phyloP scores from a whole-genome alignment of 2,329 filamentous ascomycete genomes.

The Fusarium fujikuroi region DNA sequence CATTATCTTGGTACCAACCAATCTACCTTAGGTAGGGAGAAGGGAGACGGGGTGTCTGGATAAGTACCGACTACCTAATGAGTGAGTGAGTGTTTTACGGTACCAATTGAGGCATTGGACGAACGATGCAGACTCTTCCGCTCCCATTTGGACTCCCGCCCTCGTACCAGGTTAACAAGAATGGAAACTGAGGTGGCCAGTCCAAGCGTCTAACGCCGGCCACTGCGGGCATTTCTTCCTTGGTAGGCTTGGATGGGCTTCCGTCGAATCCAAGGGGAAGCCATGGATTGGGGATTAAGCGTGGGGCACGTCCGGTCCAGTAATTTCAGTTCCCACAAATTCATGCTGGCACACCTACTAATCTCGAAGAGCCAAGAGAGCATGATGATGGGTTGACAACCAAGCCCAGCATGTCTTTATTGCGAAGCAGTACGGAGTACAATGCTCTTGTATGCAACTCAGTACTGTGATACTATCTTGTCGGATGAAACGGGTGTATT shows the following conservation, averaged over 20 bases:
- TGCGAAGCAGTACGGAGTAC: background rate
- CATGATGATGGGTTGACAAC: slow-evolving; percentile 15
- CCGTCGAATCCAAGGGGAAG: slow-evolving; percentile 20
- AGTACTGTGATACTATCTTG: background rate
- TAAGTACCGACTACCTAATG: background rate
- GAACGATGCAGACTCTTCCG: background rate
- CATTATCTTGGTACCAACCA: slow-evolving; percentile 13
- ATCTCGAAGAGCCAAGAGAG: slow-evolving; percentile 15
- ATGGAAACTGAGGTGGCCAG: background rate
- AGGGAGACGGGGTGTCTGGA: slow-evolving; percentile 2
- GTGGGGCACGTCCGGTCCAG: slow-evolving; percentile 41
- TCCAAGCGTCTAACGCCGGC: slow-evolving; percentile 19
- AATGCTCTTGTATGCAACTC: slow-evolving; percentile 2
- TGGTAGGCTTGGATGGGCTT: slow-evolving; percentile 24
- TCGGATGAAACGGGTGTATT: background rate
- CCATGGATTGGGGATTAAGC: slow-evolving; percentile 39
- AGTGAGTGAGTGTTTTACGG: background rate
- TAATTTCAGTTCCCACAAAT: slow-evolving; percentile 37
- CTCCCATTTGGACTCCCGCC: background rate
- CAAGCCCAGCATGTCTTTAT: background rate
- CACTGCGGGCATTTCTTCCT: slow-evolving; percentile 22
- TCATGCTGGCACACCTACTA: slow-evolving; percentile 3
- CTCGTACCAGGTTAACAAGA: background rate
- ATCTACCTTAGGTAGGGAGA: background rate
- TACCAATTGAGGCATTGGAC: slow-evolving; percentile 1